Evolutionary conservation across 805 yeast species (phyloP).

Genomic region (Candida tallmaniae): DNA sequence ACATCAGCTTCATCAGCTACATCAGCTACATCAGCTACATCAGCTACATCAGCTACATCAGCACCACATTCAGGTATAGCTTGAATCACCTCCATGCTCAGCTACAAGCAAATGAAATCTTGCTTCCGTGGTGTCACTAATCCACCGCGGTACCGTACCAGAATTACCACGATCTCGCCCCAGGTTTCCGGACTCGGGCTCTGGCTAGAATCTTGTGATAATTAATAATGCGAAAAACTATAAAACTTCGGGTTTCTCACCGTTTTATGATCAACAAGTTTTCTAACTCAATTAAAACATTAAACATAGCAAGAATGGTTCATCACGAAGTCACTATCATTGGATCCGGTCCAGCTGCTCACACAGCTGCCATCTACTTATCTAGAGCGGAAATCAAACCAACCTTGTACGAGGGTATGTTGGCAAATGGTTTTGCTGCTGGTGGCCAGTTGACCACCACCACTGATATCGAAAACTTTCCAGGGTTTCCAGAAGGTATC

Average conservation of each 20-base stretch:
- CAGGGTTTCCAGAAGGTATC: slow-evolving; percentile 95
- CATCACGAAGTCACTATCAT: slow-evolving; percentile 82
- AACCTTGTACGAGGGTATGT: slow-evolving; percentile 88
- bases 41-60: too few species aligned
- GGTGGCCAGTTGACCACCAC: slow-evolving; percentile 99
- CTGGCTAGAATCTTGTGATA: slow-evolving; percentile 6
- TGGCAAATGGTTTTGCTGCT: slow-evolving; percentile 97
- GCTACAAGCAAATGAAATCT: too few species aligned
- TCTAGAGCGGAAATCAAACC: slow-evolving; percentile 97
- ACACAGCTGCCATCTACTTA: slow-evolving; percentile 96
- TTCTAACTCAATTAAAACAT: neutral
- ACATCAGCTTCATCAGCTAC: too few species aligned
- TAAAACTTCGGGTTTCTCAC: slow-evolving; percentile 4
- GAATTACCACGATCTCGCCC: too few species aligned
- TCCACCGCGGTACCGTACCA: too few species aligned
- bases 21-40: too few species aligned
- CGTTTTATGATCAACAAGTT: slow-evolving; percentile 7
- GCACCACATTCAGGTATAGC: too few species aligned
- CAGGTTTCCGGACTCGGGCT: too few species aligned
- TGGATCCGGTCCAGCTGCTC: slow-evolving; percentile 99
- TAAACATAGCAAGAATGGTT: slow-evolving; percentile 49
- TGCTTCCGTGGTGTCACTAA: too few species aligned
- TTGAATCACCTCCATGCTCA: too few species aligned
- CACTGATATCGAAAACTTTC: slow-evolving; percentile 97
- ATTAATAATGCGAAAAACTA: slow-evolving; percentile 7